Evolutionary conservation across 768 basidiomycete genomes (phyloP).

Genomic region (Lentinula edodes): DNA sequence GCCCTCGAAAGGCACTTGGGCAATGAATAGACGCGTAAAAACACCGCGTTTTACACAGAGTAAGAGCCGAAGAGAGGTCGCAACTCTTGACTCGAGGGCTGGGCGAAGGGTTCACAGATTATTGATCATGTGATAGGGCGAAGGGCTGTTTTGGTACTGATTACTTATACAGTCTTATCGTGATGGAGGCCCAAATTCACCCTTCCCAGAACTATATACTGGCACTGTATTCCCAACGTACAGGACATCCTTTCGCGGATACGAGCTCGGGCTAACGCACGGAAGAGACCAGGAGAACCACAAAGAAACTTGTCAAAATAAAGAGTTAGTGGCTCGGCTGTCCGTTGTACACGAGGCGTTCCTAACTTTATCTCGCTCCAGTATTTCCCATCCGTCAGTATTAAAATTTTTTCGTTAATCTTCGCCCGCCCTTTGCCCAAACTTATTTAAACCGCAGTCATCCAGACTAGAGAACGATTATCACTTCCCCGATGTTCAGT

Average conservation of each 20-base stretch:
- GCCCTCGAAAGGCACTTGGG: neutral
- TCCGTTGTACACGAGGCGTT: constrained; percentile 8
- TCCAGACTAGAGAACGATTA: neutral
- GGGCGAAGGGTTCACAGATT: neutral
- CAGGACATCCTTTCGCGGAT: neutral
- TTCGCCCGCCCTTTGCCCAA: neutral
- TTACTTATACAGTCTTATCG: constrained; percentile 1
- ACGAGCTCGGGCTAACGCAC: neutral
- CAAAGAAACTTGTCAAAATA: neutral
- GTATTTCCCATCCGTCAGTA: constrained; percentile 4
- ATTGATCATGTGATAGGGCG: constrained; percentile 2
- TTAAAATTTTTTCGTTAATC: neutral
- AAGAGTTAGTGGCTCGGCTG: constrained; percentile 1
- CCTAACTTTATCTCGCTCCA: constrained; percentile 4
- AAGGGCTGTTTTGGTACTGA: neutral
- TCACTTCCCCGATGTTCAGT: neutral
- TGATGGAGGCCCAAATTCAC: neutral
- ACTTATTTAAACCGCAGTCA: neutral
- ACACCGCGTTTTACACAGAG: constrained; percentile 1
- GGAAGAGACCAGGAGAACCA: neutral
- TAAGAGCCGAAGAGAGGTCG: neutral
- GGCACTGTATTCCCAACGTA: neutral
- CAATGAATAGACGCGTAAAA: constrained; percentile 1
- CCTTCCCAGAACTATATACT: neutral
- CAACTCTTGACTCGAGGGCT: neutral